A percentile compares a stretch with the other conserved stretches of the same genome.
Conservation (phyloP, 768 basidiomycete genomes). For the Rhodotorula graminis region DNA sequence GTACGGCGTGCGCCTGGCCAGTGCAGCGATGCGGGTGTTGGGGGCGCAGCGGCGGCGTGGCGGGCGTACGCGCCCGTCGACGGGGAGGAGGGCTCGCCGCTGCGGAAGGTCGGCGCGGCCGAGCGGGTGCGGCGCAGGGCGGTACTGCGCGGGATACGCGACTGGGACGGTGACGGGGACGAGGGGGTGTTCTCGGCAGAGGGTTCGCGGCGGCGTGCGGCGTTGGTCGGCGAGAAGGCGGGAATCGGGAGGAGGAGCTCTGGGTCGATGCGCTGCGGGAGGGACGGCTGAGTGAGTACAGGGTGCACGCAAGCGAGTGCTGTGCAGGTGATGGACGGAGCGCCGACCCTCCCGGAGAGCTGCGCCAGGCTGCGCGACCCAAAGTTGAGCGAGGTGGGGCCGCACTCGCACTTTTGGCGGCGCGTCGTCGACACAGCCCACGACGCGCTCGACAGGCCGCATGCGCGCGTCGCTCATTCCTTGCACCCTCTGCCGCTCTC, state of each 20-base stretch:
- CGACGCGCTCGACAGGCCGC: background rate
- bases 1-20: too few relatives aligned
- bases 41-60: too few relatives aligned
- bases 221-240: background rate
- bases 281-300: background rate
- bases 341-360: too few relatives aligned
- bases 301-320: too few relatives aligned
- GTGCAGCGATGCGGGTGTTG: too few relatives aligned
- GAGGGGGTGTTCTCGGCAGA: background rate
- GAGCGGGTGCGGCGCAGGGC: slow-evolving; percentile 24
- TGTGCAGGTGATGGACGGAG: too few relatives aligned
- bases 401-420: too few relatives aligned
- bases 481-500: too few relatives aligned
- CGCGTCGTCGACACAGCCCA: too few relatives aligned
- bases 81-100: background rate
- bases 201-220: background rate
- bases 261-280: background rate
- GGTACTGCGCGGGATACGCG: background rate
- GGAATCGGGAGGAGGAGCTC: background rate
- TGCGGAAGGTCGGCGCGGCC: background rate
- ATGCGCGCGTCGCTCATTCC: too few relatives aligned
- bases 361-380: too few relatives aligned
- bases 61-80: background rate
- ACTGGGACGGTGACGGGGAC: background rate
- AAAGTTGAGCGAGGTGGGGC: background rate